Percentiles rank a stretch among this genome's conserved stretches.
These are phyloP conservation scores for Phytophthora cajani DNA, from an alignment of 352 stramenopile genomes.

Conservation along the genomic window DNA sequence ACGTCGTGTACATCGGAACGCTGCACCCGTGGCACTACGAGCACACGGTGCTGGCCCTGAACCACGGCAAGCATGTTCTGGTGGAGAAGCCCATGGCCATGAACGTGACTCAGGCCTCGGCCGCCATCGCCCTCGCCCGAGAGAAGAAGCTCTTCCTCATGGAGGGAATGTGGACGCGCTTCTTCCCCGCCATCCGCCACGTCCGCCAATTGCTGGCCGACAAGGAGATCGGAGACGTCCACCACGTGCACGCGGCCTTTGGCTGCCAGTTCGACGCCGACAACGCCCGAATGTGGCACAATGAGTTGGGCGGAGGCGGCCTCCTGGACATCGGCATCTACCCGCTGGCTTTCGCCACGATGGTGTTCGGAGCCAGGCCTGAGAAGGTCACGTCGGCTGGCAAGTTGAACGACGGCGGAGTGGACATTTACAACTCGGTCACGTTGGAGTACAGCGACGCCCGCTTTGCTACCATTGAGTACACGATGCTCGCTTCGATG, in stretches of 20 bases:
- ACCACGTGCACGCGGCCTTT: constrained; percentile 59
- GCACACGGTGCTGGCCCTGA: constrained; percentile 70
- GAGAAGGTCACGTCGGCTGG: constrained; percentile 58
- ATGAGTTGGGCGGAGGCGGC: constrained; percentile 68
- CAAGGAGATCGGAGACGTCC: constrained; percentile 56
- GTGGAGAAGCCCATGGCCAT: constrained; percentile 92
- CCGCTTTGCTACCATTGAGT: constrained; percentile 65
- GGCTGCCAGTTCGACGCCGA: constrained; percentile 42
- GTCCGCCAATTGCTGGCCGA: constrained; percentile 49
- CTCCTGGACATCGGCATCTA: constrained; percentile 86
- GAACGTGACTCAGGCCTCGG: constrained; percentile 71
- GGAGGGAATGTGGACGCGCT: constrained; percentile 90
- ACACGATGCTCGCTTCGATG: constrained; percentile 73
- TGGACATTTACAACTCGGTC: constrained; percentile 64
- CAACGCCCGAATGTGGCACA: constrained; percentile 67
- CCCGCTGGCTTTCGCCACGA: constrained; percentile 72
- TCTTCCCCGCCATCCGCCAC: constrained; percentile 75
- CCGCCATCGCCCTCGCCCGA: constrained; percentile 57
- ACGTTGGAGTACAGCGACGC: constrained; percentile 60
- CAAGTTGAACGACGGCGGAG: constrained; percentile 56
- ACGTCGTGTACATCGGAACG: constrained; percentile 91
- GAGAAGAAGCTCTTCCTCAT: constrained; percentile 76
- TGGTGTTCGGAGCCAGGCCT: constrained; percentile 60
- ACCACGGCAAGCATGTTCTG: constrained; percentile 84
- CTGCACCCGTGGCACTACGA: constrained; percentile 82